These are phyloP conservation scores for Trametes maxima DNA, from an alignment of 768 basidiomycete genomes.

Conservation along the genomic window DNA sequence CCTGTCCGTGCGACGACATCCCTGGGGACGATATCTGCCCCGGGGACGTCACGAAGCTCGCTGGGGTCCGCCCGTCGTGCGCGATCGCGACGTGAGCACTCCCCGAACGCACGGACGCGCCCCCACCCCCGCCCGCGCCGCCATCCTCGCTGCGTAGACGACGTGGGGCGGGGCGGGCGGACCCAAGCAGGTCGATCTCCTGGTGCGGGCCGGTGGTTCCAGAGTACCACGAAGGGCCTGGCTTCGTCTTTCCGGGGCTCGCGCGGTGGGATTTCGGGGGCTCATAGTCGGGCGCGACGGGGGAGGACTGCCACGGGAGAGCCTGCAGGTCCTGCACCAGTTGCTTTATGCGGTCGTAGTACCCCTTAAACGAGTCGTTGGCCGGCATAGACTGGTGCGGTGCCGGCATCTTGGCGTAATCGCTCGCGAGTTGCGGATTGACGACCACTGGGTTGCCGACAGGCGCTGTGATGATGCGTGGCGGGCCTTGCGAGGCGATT, in stretches of 20 bases:
- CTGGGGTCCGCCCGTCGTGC: conserved; percentile 13
- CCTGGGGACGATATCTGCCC: conserved; percentile 23
- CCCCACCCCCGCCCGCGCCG: background rate
- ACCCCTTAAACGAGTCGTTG: conserved; percentile 34
- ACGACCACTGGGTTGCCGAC: conserved; percentile 31
- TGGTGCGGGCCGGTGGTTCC: conserved; percentile 22
- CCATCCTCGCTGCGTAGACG: conserved; percentile 8
- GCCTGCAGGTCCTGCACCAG: conserved; percentile 38
- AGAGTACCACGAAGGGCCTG: conserved; percentile 30
- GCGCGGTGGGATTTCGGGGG: conserved; percentile 33
- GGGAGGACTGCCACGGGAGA: conserved; percentile 41
- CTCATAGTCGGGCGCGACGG: conserved; percentile 37
- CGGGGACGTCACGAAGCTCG: conserved; percentile 23
- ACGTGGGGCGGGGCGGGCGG: conserved; percentile 13
- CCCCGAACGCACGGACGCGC: conserved; percentile 1
- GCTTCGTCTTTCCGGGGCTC: conserved; percentile 23
- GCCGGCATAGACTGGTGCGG: conserved; percentile 25
- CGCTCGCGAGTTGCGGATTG: conserved; percentile 34
- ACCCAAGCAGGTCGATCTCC: conserved; percentile 30
- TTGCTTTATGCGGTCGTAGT: conserved; percentile 32
- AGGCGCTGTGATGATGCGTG: conserved; percentile 10
- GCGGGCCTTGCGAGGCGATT: background rate
- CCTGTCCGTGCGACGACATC: conserved; percentile 27
- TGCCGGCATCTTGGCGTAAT: conserved; percentile 41
- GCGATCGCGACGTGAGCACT: conserved; percentile 5